A percentile compares a stretch with the other conserved stretches of the same genome.
Conservation (phyloP, 225 moss, liverwort and hornwort genomes). For the Lunularia cruciata region DNA sequence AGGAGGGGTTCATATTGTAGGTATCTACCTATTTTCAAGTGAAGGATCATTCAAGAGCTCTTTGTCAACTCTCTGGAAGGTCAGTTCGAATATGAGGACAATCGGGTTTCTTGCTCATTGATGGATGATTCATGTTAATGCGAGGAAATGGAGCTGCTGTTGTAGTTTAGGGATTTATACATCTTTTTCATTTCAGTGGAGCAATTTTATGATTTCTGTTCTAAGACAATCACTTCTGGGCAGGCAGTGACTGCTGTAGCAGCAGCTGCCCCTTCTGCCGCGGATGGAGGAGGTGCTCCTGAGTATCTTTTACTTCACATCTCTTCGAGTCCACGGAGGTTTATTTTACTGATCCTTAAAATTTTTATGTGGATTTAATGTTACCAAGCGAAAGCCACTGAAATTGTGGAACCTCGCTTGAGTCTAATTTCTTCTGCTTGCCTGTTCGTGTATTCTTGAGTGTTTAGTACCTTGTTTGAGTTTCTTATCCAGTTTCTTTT, state of each 20-base stretch:
- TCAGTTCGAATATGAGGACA: constrained; percentile 16
- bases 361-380: too few relatives aligned
- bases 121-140: too few relatives aligned
- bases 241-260: constrained; percentile 89
- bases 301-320: constrained; percentile 84
- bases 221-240: constrained; percentile 26
- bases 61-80: constrained; percentile 42
- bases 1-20: constrained; percentile 86
- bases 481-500: too few relatives aligned
- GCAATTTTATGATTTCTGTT: constrained; percentile 14
- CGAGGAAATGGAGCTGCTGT: neutral
- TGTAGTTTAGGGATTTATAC: neutral
- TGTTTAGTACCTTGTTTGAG: too few relatives aligned
- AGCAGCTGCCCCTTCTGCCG: constrained; percentile 44
- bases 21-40: constrained; percentile 58
- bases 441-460: too few relatives aligned
- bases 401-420: too few relatives aligned
- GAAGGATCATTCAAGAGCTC: constrained; percentile 47
- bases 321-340: constrained; percentile 88
- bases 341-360: too few relatives aligned
- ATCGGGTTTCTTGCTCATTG: too few relatives aligned
- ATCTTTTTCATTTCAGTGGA: neutral
- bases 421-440: too few relatives aligned
- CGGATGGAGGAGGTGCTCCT: constrained; percentile 38
- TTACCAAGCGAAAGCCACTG: too few relatives aligned